A percentile compares a stretch with the other conserved stretches of the same genome.
Evolutionary conservation across 1,284 basidiomycete species (phyloP).

Genomic region (Cutaneotrichosporon arboriforme): DNA sequence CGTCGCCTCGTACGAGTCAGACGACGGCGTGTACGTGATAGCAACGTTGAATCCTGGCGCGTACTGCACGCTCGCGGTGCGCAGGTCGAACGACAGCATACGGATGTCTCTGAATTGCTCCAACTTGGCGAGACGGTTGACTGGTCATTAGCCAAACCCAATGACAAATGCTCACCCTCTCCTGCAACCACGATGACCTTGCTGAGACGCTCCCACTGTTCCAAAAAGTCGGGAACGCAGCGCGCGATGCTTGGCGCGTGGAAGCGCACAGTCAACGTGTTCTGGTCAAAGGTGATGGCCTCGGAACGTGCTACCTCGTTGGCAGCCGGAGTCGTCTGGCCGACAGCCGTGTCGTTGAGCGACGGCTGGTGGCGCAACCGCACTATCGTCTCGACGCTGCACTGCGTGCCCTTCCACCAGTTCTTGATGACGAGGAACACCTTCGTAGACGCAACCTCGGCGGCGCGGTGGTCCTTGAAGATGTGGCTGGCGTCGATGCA

Average conservation of each 20-base stretch:
- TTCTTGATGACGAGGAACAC: conserved; percentile 79
- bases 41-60: conserved; percentile 37
- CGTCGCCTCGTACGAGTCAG: conserved; percentile 41
- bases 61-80: conserved; percentile 82
- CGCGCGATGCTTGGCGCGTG: conserved; percentile 75
- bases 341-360: conserved; percentile 43
- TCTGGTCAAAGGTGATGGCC: conserved; percentile 74
- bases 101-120: conserved; percentile 65
- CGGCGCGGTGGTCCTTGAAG: conserved; percentile 69
- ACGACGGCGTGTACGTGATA: conserved; percentile 40
- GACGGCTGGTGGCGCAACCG: conserved; percentile 82
- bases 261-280: conserved; percentile 77
- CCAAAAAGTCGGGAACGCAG: conserved; percentile 79
- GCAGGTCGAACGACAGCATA: conserved; percentile 76
- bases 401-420: conserved; percentile 78
- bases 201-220: conserved; percentile 83
- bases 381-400: conserved; percentile 47
- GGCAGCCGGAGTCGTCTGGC: conserved; percentile 53
- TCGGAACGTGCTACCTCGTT: conserved; percentile 22
- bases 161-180: conserved; percentile 63
- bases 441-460: conserved; percentile 84
- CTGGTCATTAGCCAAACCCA: conserved; percentile 46
- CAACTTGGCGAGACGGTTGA: conserved; percentile 70
- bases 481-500: conserved; percentile 76
- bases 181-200: conserved; percentile 88